Evolutionary conservation across 176 grass and related monocot species (phyloP), one percentile per base, ranked within the genome.

Genomic region (Oryza brachyantha): DNA sequence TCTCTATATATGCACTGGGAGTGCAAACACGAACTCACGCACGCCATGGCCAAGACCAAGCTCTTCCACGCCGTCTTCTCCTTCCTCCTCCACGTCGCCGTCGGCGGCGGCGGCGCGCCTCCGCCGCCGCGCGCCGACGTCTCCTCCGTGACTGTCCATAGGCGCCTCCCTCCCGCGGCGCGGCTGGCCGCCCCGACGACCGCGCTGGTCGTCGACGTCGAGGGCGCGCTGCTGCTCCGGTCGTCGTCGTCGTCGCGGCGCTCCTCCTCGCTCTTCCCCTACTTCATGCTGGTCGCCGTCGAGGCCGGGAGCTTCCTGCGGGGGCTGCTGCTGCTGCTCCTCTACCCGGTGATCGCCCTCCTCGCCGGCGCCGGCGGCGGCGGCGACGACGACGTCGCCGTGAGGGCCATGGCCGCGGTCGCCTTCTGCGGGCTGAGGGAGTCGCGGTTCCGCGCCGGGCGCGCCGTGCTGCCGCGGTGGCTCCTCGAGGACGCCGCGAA

Each of bases 201-300:
- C 0, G 7, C 2, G 50, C n/a, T 90, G 29, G 78, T 90, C 5
- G 55, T 77, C 41, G 88, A 88, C 57, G 85, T 90, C 27, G 91
- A 93, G 13, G 85, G 91, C 43, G 79, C 52, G 13, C 76, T 90
- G 13, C 76, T 90, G n/a, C 75, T 93, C 45, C 79, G 73, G 28
- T 55, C 79, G 25, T 59, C 79, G 35, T n/a, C 16, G n/a, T n/a
- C n/a, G n/a, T n/a, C n/a, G n/a, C n/a, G n/a, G n/a, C n/a, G n/a
- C n/a, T n/a, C n/a, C n/a, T n/a, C n/a, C 21, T 84, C 83, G 26
- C 84, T 87, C 21, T 97, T 97, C 70, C 74, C 76, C 38, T 97
- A 97, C 88, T 97, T 97, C 90, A 97, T 97, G 88, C 88, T 93
- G 12, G 90, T 93, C 11, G 88, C 93, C 17, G 63, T 93, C 5